Base-by-base conservation (phyloP, 768 basidiomycete genomes). In the Pleurotus ostreatus region DNA sequence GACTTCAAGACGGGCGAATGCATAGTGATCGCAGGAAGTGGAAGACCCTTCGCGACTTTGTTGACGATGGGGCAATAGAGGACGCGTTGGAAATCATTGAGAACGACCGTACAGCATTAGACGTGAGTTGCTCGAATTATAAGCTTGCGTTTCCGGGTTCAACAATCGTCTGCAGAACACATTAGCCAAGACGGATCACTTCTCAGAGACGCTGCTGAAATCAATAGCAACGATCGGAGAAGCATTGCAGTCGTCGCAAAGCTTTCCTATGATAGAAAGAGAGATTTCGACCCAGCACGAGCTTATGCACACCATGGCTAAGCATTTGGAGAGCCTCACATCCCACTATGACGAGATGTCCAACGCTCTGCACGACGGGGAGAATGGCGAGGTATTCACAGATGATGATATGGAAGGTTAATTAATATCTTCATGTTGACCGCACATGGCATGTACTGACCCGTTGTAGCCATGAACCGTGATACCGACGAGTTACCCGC, bases 21-120 rank as follows among this genome's bases (percentile, higher is more conserved):
- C 60, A 54, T 63, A 55, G 65, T 22, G 84, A 86, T 61, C 74
- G 83, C 56, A 76, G 73, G 40, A 76, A 73, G 30, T 92, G 91
- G 91, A 93, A 91, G 75, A 89, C 87, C 0, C 65, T 93, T 34
- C 80, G 92, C 34, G 90, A 93, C 65, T 93, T 94, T 67, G 88
- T 92, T 37, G 89, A 92, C 62, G 92, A 94, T 61, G 78, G 84
- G 26, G 87, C 84, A 5, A 84, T 93, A 38, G 92, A 94, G 53
- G 87, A 89, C 59, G 77, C 84, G 16, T 65, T 88, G 46, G 92
- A 93, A 54, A 76, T 75, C 1, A 81, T 93, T 47, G 92, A 94
- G 62, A 78, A 73, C 55, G 88, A 92, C 55, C 74, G 89, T 47
- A 76, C 73, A 59, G 73, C 74, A 26, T 71, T 93, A 38, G 90